These are phyloP conservation scores for Colletotrichum neosansevieriae DNA, from an alignment of 2,329 filamentous ascomycete species.

Conservation along the genomic window DNA sequence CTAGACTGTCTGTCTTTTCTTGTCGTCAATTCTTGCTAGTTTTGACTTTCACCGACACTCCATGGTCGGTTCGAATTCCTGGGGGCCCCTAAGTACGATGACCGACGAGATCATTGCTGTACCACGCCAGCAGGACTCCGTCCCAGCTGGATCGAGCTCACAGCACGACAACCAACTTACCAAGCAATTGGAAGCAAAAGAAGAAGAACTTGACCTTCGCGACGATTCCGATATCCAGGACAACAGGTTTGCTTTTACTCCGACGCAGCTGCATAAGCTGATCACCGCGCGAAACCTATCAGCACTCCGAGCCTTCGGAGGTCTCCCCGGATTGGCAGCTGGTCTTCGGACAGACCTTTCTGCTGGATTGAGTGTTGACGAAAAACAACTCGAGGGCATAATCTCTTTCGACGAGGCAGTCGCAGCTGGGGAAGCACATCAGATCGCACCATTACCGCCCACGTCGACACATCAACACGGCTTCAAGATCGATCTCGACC, in stretches of 20 bases:
- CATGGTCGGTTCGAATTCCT: neutral
- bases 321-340: conserved; percentile 62
- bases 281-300: conserved; percentile 62
- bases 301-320: conserved; percentile 65
- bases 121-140: conserved; percentile 58
- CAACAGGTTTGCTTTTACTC: conserved; percentile 66
- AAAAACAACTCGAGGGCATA: conserved; percentile 57
- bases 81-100: conserved; percentile 14
- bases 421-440: conserved; percentile 51
- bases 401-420: conserved; percentile 64
- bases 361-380: conserved; percentile 63
- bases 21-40: conserved; percentile 17
- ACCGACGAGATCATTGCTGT: conserved; percentile 68
- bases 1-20: neutral
- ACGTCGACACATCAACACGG: conserved; percentile 40
- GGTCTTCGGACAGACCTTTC: conserved; percentile 63
- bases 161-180: neutral
- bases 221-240: conserved; percentile 44
- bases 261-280: conserved; percentile 65
- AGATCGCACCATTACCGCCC: conserved; percentile 44
- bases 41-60: conserved; percentile 5
- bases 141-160: conserved; percentile 52
- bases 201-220: conserved; percentile 29
- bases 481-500: conserved; percentile 39
- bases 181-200: neutral